A percentile compares a stretch with the other conserved stretches of the same genome.
Conservation (phyloP, 2,329 filamentous ascomycete genomes). For the Colletotrichum spaethianum region DNA sequence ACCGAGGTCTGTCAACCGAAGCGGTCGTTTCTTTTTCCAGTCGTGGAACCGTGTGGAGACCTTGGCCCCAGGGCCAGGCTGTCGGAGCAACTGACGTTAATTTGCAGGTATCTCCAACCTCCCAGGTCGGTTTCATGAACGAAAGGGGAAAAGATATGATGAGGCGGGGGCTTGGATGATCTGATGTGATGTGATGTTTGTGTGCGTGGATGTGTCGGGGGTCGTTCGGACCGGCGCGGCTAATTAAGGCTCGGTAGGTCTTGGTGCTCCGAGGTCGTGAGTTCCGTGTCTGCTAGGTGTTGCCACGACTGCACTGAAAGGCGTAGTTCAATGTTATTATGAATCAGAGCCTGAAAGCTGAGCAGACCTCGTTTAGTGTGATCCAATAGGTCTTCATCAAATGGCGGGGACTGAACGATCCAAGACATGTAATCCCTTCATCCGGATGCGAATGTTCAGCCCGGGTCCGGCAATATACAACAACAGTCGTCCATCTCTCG, state of each 20-base stretch:
- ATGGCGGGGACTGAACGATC: background rate
- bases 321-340: background rate
- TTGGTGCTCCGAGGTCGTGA: slow-evolving; percentile 11
- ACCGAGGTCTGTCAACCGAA: background rate
- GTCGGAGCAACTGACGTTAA: background rate
- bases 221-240: slow-evolving; percentile 36
- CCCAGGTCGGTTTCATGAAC: slow-evolving; percentile 7
- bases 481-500: background rate
- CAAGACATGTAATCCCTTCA: background rate
- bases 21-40: background rate
- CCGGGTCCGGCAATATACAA: too few relatives aligned
- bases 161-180: slow-evolving; percentile 26
- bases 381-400: background rate
- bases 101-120: background rate
- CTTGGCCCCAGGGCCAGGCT: background rate
- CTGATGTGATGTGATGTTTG: slow-evolving; percentile 19
- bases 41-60: background rate
- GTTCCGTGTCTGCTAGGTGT: background rate
- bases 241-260: slow-evolving; percentile 22
- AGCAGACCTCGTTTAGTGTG: background rate
- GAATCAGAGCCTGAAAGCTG: too few relatives aligned
- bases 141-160: slow-evolving; percentile 26
- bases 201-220: background rate
- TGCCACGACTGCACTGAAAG: background rate
- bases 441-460: too few relatives aligned